Conservation (phyloP, 768 basidiomycete species). For the Leucogyrophana mollusca region DNA sequence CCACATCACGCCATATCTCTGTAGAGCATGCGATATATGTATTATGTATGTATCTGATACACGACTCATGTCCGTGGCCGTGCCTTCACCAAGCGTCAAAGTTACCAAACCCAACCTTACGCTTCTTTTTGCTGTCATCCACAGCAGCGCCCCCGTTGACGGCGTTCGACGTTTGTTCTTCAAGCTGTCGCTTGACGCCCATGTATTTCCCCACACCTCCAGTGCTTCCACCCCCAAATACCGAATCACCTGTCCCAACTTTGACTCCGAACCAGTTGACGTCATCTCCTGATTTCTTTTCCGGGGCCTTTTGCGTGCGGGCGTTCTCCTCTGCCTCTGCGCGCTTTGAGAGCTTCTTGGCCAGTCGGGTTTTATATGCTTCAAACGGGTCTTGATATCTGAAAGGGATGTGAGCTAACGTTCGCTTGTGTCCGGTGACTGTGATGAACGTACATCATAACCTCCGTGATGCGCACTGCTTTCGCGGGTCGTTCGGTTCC, state of each 20-base stretch:
- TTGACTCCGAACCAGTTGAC: slow-evolving; percentile 90
- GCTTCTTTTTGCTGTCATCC: slow-evolving; percentile 72
- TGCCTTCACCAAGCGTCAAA: slow-evolving; percentile 72
- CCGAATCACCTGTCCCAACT: slow-evolving; percentile 51
- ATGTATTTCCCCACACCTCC: slow-evolving; percentile 81
- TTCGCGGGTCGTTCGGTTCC: slow-evolving; percentile 88
- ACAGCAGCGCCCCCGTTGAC: slow-evolving; percentile 9
- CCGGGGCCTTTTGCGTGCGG: slow-evolving; percentile 28
- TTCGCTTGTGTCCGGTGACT: neutral
- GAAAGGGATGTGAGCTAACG: slow-evolving; percentile 8
- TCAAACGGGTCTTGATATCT: slow-evolving; percentile 96
- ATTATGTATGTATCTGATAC: neutral
- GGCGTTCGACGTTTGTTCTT: slow-evolving; percentile 19
- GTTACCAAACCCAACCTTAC: slow-evolving; percentile 87
- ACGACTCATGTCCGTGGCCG: neutral
- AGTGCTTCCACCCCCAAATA: slow-evolving; percentile 25
- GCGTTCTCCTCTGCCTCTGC: slow-evolving; percentile 35
- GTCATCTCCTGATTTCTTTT: slow-evolving; percentile 64
- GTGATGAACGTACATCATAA: slow-evolving; percentile 67
- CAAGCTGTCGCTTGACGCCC: slow-evolving; percentile 48
- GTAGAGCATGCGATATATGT: slow-evolving; percentile 10
- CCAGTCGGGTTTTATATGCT: slow-evolving; percentile 81
- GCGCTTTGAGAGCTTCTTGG: slow-evolving; percentile 64
- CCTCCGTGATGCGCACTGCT: slow-evolving; percentile 79
- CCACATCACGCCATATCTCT: neutral